phyloP scores from a whole-genome alignment of 176 grass and related monocot species.

The Pharus latifolius region DNA sequence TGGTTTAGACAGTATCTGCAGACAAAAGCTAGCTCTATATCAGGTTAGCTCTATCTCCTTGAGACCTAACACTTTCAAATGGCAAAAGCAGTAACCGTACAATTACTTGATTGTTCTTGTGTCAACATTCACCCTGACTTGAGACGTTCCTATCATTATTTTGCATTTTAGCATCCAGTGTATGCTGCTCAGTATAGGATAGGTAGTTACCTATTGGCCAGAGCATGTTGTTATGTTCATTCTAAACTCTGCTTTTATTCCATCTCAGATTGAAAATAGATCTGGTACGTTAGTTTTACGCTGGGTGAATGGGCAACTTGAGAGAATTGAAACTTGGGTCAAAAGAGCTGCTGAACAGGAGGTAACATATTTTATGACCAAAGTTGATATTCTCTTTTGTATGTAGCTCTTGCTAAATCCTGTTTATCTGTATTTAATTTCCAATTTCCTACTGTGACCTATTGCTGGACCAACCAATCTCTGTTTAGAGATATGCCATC shows the following conservation, averaged over 20 bases:
- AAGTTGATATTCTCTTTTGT: background rate
- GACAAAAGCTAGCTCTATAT: constrained; percentile 65
- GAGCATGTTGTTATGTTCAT: constrained; percentile 3
- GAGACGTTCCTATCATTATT: background rate
- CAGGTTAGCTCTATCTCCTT: constrained; percentile 40
- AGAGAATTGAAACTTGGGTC: constrained; percentile 93
- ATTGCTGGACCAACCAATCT: background rate
- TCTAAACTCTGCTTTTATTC: background rate
- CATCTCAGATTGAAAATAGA: constrained; percentile 69
- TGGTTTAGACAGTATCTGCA: constrained; percentile 63
- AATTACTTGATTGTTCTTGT: constrained; percentile 12
- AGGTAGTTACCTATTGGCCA: constrained; percentile 1
- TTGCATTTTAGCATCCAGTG: background rate
- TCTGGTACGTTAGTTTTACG: constrained; percentile 79
- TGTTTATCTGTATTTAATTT: background rate
- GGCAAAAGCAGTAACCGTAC: background rate
- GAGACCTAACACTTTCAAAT: background rate
- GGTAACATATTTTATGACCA: constrained; percentile 35
- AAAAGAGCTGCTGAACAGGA: constrained; percentile 77
- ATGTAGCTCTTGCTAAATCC: background rate
- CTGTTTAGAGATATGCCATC: too few species aligned
- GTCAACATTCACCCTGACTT: constrained; percentile 13
- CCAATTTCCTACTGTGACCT: background rate
- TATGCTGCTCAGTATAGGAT: background rate
- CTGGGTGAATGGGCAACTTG: constrained; percentile 92